Evolutionary conservation across 768 basidiomycete species (phyloP), one percentile per base, ranked within the genome.

Genomic region (Serpula lacrymans): DNA sequence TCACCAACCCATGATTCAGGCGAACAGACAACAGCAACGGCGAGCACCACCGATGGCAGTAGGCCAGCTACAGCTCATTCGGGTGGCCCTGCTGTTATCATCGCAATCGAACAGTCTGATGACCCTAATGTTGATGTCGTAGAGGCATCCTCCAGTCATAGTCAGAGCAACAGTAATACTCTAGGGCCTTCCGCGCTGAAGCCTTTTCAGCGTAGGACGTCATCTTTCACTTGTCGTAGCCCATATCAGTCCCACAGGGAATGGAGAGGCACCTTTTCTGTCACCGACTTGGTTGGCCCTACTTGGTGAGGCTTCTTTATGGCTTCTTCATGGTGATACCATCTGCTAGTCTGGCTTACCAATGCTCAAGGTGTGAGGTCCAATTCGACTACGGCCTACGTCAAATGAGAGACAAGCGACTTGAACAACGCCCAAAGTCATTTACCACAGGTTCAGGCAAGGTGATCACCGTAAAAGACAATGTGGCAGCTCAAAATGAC

Each of bases 371-470:
- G 87, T 89, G 87, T 52, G 87, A 88, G 53, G 72, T 87, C 5
- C 84, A 88, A 55, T 80, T 77, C 55, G 84, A 89, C 49, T 89
- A 89, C 52, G 77, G 84, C 3, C 65, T 88, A 28, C 75, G 77
- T 22, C 81, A 83, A 44, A 65, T 63, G 43, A 70, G 84, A 16
- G 62, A 68, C 31, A 68, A 59, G 31, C 76, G 72, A 13, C 47
- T 84, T 1, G 61, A 63, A 14, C 43, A 60, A 8, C 72, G 86
- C 14, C 85, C 84, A 0, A 43, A 60, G 9, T 64, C 75, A 1
- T 88, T 89, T 47, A 57, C 59, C 3, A 75, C 82, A 17, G 65
- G 65, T 11, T 57, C 63, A 18, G 87, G 87, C 12, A 84, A 82
- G 44, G 62, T 64, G 16, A 87, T 90, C 36, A 52, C 53, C 5